Percentiles rank a stretch among this genome's conserved stretches.
Conservation (phyloP, 768 basidiomycete genomes). For the Pleurotus sapidus region DNA sequence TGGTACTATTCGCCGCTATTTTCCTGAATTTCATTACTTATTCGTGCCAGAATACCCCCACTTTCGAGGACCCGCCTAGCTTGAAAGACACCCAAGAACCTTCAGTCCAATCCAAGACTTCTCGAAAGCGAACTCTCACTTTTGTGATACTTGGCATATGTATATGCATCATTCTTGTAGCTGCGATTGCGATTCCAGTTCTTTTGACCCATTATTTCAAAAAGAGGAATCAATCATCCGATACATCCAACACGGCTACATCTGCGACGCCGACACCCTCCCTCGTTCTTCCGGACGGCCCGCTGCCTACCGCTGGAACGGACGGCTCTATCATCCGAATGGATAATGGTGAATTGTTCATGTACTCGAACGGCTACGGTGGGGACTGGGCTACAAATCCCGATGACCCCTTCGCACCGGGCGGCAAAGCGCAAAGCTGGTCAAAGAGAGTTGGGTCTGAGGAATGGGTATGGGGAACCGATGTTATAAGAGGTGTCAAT, state of each 20-base stretch:
- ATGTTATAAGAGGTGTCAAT: conserved; percentile 54
- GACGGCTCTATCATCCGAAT: conserved; percentile 65
- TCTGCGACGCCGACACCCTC: conserved; percentile 13
- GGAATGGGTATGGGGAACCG: conserved; percentile 70
- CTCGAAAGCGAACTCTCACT: too few relatives aligned
- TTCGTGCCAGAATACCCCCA: background rate
- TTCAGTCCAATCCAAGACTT: background rate
- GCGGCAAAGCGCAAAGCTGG: conserved; percentile 80
- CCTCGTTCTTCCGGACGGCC: conserved; percentile 8
- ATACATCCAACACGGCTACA: conserved; percentile 11
- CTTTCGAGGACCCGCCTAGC: background rate
- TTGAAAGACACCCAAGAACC: background rate
- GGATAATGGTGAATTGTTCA: conserved; percentile 78
- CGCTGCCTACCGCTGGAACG: conserved; percentile 44
- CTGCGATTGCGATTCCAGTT: conserved; percentile 39
- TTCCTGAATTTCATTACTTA: background rate
- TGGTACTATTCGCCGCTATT: background rate
- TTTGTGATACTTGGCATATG: conserved; percentile 19
- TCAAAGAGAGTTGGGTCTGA: conserved; percentile 65
- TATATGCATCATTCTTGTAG: conserved; percentile 29
- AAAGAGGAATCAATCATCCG: conserved; percentile 14
- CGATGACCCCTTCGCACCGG: conserved; percentile 65
- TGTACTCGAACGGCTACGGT: conserved; percentile 75
- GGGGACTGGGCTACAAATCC: conserved; percentile 81
- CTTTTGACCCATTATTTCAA: conserved; percentile 16